Evolutionary conservation across 331 rosid species (phyloP), one percentile per base, ranked within the genome.

Genomic region (Phaseolus coccineus): DNA sequence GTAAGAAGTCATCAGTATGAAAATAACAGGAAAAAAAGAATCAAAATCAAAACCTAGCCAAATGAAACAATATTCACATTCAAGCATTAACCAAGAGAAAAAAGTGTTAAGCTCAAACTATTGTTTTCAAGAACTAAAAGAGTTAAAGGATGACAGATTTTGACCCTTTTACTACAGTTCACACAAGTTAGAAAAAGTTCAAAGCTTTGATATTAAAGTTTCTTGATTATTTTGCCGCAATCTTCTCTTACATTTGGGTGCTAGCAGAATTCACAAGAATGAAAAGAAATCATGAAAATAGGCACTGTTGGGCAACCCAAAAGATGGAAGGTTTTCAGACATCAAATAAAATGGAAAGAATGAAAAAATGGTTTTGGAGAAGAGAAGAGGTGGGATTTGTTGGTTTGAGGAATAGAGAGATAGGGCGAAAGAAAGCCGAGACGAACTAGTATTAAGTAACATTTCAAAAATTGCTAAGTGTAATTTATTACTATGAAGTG

Each of bases 401-500:
- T 58, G 71, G 71, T 4, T 78, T 56, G 59, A 56, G 10, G 47
- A 48, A 30, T 4, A 67, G 70, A 70, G 86, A 77, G 68, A 74
- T 83, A 81, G 14, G 82, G 63, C 70, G 51, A 75, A 66, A 57
- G 59, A 75, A 66, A 57, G 59, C 46, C 37, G 57, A 72, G 55
- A 64, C 46, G 24, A 37, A 67, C 1, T 22, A 67, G 5, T 66
- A 66, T n/a, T 67, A 22, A 65, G 24, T 66, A 37, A 16, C 22
- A 2, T 65, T 37, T 37, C 3, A 65, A 33, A 37, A 37, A 37
- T n/a, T n/a, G 3, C 0, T 8, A 39, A 39, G 13, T 4, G 1
- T 37, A 6, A 15, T 66, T 66, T 66, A 66, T 40, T n/a, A n/a
- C 0, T 16, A 33, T 16, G 24, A 65, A n/a, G 1, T 0, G 31